Conservation (phyloP, 768 basidiomycete genomes). For the Scleroderma citrinum region DNA sequence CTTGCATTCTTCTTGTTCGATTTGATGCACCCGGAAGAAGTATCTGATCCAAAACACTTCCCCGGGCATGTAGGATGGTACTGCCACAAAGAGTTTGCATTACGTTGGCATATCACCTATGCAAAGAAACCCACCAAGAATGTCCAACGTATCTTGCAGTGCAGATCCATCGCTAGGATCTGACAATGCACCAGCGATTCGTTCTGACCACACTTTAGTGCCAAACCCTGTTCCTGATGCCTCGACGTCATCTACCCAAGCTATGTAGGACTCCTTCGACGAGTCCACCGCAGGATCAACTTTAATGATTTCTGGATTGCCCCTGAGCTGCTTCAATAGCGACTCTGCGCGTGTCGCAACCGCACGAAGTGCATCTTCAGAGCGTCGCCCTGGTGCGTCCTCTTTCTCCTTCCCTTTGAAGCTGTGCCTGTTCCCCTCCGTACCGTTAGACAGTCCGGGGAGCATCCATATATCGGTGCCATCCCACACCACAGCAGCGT, state of each 20-base stretch:
- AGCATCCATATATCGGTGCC: slow-evolving; percentile 84
- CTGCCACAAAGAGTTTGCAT: slow-evolving; percentile 34
- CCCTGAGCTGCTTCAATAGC: slow-evolving; percentile 64
- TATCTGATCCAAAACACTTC: slow-evolving; percentile 82
- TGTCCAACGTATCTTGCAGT: slow-evolving; percentile 47
- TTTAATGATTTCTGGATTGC: slow-evolving; percentile 68
- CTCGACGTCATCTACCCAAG: slow-evolving; percentile 55
- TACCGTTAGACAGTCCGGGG: slow-evolving; percentile 29
- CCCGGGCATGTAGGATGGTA: slow-evolving; percentile 57
- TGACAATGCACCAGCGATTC: slow-evolving; percentile 42
- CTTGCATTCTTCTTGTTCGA: slow-evolving; percentile 69
- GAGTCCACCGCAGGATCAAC: slow-evolving; percentile 70
- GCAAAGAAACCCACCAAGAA: slow-evolving; percentile 47
- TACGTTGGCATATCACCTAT: background rate
- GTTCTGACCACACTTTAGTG: slow-evolving; percentile 47
- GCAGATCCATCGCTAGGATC: slow-evolving; percentile 47
- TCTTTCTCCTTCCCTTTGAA: slow-evolving; percentile 35
- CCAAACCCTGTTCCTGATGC: slow-evolving; percentile 49
- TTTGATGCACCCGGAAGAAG: slow-evolving; percentile 84
- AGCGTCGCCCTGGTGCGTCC: slow-evolving; percentile 25
- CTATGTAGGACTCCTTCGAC: slow-evolving; percentile 46
- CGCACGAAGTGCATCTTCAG: slow-evolving; percentile 42
- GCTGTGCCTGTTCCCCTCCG: slow-evolving; percentile 12
- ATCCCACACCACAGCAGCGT: slow-evolving; percentile 63
- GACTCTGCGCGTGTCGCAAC: slow-evolving; percentile 74